Evolutionary conservation across 805 yeast species (phyloP).

Genomic region (Myxozyma monticola): DNA sequence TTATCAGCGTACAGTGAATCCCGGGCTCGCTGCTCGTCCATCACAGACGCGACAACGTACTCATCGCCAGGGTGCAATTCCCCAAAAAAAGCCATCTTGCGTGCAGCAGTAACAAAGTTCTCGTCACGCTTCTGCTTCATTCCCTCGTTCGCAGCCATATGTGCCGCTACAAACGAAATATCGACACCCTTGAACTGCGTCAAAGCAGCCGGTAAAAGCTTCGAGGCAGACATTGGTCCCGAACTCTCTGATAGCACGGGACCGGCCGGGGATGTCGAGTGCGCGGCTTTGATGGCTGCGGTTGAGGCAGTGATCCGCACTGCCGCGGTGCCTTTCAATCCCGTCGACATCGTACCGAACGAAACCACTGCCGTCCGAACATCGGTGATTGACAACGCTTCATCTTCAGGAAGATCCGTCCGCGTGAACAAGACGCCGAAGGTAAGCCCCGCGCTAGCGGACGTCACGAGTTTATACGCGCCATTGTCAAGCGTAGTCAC

Average conservation of each 20-base stretch:
- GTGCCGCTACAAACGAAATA: slow-evolving; percentile 67
- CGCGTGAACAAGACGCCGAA: slow-evolving; percentile 35
- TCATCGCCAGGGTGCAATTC: slow-evolving; percentile 10
- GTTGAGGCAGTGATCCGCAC: slow-evolving; percentile 47
- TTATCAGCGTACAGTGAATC: slow-evolving; percentile 52
- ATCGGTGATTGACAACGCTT: slow-evolving; percentile 46
- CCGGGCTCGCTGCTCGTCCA: slow-evolving; percentile 41
- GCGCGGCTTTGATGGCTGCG: not conserved
- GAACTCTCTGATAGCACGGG: not conserved
- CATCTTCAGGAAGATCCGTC: slow-evolving; percentile 42
- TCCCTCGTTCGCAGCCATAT: slow-evolving; percentile 81
- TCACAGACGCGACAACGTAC: slow-evolving; percentile 10
- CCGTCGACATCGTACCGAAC: slow-evolving; percentile 58
- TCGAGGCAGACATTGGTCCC: slow-evolving; percentile 1
- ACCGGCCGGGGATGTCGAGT: not conserved
- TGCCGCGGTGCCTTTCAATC: slow-evolving; percentile 75
- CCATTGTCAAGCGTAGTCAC: slow-evolving; percentile 28
- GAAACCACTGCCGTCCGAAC: slow-evolving; percentile 30
- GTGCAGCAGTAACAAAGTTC: slow-evolving; percentile 52
- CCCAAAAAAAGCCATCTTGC: slow-evolving; percentile 56
- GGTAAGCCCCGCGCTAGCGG: slow-evolving; percentile 36
- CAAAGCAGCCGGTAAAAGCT: slow-evolving; percentile 9
- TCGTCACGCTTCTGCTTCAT: slow-evolving; percentile 52
- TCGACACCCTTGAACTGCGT: slow-evolving; percentile 32
- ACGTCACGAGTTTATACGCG: slow-evolving; percentile 25